A percentile compares a stretch with the other conserved stretches of the same genome.
phyloP scores from a whole-genome alignment of 148 eudicot genomes.

The Rhododendron henanense region DNA sequence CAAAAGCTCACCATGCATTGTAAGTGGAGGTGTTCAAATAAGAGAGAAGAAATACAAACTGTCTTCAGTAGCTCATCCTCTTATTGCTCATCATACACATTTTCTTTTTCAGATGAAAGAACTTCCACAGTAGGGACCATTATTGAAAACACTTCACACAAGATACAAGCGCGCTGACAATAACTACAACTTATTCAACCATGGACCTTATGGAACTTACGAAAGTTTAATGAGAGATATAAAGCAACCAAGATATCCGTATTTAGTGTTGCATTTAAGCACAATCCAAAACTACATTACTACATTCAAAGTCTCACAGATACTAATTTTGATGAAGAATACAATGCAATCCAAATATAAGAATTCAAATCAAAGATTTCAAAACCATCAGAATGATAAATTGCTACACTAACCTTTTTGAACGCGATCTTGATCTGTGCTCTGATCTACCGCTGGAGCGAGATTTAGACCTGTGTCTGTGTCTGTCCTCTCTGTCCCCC shows the following conservation, averaged over 20 bases:
- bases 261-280: neutral
- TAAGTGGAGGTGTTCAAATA: neutral
- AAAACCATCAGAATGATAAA: neutral
- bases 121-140: neutral
- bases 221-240: neutral
- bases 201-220: neutral
- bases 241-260: neutral
- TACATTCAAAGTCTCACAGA: neutral
- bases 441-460: conserved; percentile 69
- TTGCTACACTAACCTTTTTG: conserved; percentile 50
- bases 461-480: conserved; percentile 61
- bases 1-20: neutral
- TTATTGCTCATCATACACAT: neutral
- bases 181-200: neutral
- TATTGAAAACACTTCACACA: neutral
- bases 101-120: neutral
- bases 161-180: neutral
- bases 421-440: conserved; percentile 74
- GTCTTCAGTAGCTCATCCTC: neutral
- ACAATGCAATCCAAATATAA: neutral
- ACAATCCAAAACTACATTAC: neutral
- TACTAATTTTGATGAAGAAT: neutral
- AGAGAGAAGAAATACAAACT: neutral
- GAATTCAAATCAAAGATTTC: neutral
- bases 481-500: conserved; percentile 66